phyloP scores from a whole-genome alignment of 2,329 filamentous ascomycete species.

The Aspergillus vadensis region DNA sequence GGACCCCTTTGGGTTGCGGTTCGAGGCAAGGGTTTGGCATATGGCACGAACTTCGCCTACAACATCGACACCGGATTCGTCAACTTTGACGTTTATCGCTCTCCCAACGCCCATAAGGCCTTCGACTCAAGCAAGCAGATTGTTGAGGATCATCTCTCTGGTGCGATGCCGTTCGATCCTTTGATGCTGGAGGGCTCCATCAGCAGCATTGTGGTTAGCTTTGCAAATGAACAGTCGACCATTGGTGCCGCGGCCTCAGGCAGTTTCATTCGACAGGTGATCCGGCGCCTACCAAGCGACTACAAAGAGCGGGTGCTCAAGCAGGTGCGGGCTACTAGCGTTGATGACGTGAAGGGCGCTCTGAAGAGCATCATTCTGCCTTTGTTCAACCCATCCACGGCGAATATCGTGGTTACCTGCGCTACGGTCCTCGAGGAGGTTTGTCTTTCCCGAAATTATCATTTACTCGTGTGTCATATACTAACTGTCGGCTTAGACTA shows the following conservation, averaged over 20 bases:
- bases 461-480: slow-evolving; percentile 6
- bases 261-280: slow-evolving; percentile 80
- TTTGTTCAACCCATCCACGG: slow-evolving; percentile 75
- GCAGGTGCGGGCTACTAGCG: slow-evolving; percentile 72
- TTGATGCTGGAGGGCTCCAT: slow-evolving; percentile 87
- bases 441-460: slow-evolving; percentile 40
- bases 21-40: slow-evolving; percentile 89
- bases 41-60: slow-evolving; percentile 78
- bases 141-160: slow-evolving; percentile 72
- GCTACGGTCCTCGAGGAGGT: slow-evolving; percentile 83
- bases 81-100: slow-evolving; percentile 85
- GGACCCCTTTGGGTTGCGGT: slow-evolving; percentile 93
- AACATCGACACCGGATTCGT: slow-evolving; percentile 78
- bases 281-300: slow-evolving; percentile 72
- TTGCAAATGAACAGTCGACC: slow-evolving; percentile 86
- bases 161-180: slow-evolving; percentile 71
- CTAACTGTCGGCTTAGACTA: slow-evolving; percentile 55
- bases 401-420: slow-evolving; percentile 87
- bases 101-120: slow-evolving; percentile 84
- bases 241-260: slow-evolving; percentile 79
- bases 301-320: slow-evolving; percentile 77
- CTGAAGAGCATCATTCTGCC: slow-evolving; percentile 76
- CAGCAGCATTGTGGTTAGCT: slow-evolving; percentile 79
- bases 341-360: slow-evolving; percentile 73
- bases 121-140: slow-evolving; percentile 75